These are phyloP conservation scores for Chaetoceros muelleri DNA, from an alignment of 108 stramenopile genomes.

Conservation along the genomic window DNA sequence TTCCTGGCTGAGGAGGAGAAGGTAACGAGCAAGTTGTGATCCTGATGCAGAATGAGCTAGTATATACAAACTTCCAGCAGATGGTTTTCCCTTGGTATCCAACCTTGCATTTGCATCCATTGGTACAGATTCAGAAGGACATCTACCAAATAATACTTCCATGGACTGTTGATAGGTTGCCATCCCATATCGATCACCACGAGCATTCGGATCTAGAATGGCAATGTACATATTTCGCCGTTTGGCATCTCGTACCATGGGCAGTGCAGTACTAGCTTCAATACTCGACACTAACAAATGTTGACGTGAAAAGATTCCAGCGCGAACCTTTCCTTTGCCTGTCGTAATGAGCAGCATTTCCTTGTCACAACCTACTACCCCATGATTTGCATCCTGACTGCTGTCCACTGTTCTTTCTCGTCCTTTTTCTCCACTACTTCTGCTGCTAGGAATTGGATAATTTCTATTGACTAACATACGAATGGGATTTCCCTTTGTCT, in stretches of 20 bases:
- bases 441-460: constrained; percentile 6
- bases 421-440: background rate
- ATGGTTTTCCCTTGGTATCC: background rate
- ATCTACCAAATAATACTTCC: constrained; percentile 24
- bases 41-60: constrained; percentile 67
- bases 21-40: constrained; percentile 50
- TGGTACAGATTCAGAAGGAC: background rate
- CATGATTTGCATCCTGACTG: constrained; percentile 4
- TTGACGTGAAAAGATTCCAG: constrained; percentile 61
- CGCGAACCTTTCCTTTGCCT: constrained; percentile 67
- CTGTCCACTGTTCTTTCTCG: background rate
- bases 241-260: constrained; percentile 44
- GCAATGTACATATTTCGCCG: constrained; percentile 50
- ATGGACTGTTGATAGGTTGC: constrained; percentile 41
- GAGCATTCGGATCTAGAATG: constrained; percentile 66
- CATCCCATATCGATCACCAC: constrained; percentile 50
- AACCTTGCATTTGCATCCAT: too few species aligned
- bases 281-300: constrained; percentile 53
- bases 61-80: constrained; percentile 25
- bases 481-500: constrained; percentile 21
- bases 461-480: constrained; percentile 45
- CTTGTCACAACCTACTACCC: constrained; percentile 5
- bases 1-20: constrained; percentile 30
- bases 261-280: constrained; percentile 57
- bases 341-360: constrained; percentile 51